Percentiles rank a stretch among this genome's conserved stretches.
Conservation (phyloP, 257 asterid species). For the Datura wrightii region DNA sequence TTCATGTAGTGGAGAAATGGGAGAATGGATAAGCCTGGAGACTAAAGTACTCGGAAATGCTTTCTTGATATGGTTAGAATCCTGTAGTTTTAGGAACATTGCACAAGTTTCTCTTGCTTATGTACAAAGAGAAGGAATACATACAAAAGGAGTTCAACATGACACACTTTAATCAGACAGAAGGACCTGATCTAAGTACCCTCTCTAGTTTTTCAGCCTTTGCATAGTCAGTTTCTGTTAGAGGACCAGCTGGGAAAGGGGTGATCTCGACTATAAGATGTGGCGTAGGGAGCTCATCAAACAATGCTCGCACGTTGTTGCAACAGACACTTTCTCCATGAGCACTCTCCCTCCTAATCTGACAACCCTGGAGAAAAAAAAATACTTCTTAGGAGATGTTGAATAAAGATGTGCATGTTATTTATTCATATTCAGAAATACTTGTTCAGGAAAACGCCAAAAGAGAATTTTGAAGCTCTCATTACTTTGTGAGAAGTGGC, state of each 20-base stretch:
- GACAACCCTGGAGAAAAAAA: slow-evolving; percentile 72
- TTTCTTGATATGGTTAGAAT: neutral
- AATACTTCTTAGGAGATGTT: neutral
- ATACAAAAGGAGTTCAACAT: slow-evolving; percentile 12
- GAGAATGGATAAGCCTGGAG: neutral
- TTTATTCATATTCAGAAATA: neutral
- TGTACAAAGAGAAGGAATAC: slow-evolving; percentile 41
- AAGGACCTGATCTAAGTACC: slow-evolving; percentile 86
- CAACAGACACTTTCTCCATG: slow-evolving; percentile 96
- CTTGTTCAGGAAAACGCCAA: neutral
- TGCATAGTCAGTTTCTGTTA: slow-evolving; percentile 72
- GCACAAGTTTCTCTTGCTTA: slow-evolving; percentile 1
- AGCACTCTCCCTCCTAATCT: slow-evolving; percentile 91
- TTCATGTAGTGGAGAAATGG: neutral
- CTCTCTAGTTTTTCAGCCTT: slow-evolving; percentile 91
- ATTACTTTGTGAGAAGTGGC: slow-evolving; percentile 97
- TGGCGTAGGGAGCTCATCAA: slow-evolving; percentile 96
- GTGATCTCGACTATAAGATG: slow-evolving; percentile 81
- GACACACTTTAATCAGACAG: slow-evolving; percentile 47
- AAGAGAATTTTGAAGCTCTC: neutral
- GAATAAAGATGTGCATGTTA: neutral
- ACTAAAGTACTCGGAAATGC: neutral
- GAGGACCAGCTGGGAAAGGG: slow-evolving; percentile 91
- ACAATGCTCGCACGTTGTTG: slow-evolving; percentile 91
- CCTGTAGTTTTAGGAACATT: neutral